Conservation (phyloP, 1,139 yeast genomes). For the Debaryomyces sp. region DNA sequence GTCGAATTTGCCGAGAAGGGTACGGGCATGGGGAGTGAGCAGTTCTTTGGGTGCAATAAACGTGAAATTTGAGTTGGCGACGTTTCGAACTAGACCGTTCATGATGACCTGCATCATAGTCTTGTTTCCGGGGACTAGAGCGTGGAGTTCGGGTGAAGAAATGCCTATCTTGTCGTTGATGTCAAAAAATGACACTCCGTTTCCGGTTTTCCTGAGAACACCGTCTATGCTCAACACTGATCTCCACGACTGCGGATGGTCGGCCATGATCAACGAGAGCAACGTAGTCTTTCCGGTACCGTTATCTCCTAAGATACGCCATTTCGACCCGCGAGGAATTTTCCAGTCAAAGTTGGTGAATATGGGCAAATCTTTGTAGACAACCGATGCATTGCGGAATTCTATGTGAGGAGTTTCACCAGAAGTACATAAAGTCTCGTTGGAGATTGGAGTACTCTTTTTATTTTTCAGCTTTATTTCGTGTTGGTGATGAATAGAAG, state of each 20-base stretch:
- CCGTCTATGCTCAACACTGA: conserved; percentile 68
- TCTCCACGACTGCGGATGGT: conserved; percentile 97
- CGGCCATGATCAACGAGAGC: conserved; percentile 82
- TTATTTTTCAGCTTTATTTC: conserved; percentile 9
- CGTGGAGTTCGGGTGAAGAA: conserved; percentile 89
- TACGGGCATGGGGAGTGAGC: conserved; percentile 16
- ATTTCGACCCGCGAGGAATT: conserved; percentile 70
- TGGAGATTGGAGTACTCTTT: conserved; percentile 10
- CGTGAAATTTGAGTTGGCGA: conserved; percentile 58
- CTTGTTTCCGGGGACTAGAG: conserved; percentile 65
- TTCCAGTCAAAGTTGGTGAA: conserved; percentile 66
- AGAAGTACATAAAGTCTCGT: conserved; percentile 8
- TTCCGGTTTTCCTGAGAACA: conserved; percentile 68
- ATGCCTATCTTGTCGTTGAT: conserved; percentile 82
- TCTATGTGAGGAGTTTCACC: conserved; percentile 49
- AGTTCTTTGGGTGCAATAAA: conserved; percentile 22
- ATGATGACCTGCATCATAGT: conserved; percentile 61
- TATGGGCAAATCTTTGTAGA: conserved; percentile 64
- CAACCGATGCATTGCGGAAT: conserved; percentile 63
- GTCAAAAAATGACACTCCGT: conserved; percentile 69
- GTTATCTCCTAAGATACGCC: conserved; percentile 89
- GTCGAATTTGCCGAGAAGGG: conserved; percentile 27
- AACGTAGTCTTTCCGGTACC: conserved; percentile 94
- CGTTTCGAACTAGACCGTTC: conserved; percentile 65
- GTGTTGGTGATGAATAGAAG: conserved; percentile 12